Base-by-base conservation (phyloP, 306 rosid species). In the Trichosanthes cucumerina region DNA sequence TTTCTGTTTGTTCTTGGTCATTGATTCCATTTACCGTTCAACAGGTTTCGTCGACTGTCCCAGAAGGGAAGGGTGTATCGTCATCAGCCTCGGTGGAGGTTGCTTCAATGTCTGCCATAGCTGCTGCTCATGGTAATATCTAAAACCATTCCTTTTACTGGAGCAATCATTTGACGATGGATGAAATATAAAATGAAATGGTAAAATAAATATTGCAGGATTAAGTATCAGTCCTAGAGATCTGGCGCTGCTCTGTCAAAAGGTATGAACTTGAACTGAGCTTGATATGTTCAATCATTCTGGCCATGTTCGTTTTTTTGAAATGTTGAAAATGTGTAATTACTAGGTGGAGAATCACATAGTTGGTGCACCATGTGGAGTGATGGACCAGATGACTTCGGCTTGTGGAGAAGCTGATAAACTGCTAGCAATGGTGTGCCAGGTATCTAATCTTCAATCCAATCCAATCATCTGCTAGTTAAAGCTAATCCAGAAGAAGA, bases 361-460 rank as follows among this genome's bases (percentile, higher is more conserved):
- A 90, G 97, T 95, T 78, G 99, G 99, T 83, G 98, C 99, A 69
- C 99, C 99, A 18, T 95, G 98, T 41, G 99, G 99, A 79, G 99
- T 95, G 84, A 95, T 91, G 99, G 99, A 95, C 87, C 99, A 95
- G 88, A 92, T 95, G 98, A 86, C 99, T 79, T 92, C 99, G 2
- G 93, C 97, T 31, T 95, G 99, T 76, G 99, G 99, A 47, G 99
- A 95, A 87, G 96, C 96, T 68, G 84, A 95, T 88, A 92, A 95
- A 79, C 93, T 95, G 78, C 98, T 95, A 70, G 99, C 99, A 8
- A 95, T 95, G 98, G 86, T 95, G 81, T 95, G 98, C 85, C 99
- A 92, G 97, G 99, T 95, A 50, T 50, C 82, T 59, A n/a, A 38
- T 36, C 18, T 50, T 4, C 56, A 15, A 9, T 39, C 47, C 14